phyloP scores from a whole-genome alignment of 768 basidiomycete species.

The Lepiota venenata region DNA sequence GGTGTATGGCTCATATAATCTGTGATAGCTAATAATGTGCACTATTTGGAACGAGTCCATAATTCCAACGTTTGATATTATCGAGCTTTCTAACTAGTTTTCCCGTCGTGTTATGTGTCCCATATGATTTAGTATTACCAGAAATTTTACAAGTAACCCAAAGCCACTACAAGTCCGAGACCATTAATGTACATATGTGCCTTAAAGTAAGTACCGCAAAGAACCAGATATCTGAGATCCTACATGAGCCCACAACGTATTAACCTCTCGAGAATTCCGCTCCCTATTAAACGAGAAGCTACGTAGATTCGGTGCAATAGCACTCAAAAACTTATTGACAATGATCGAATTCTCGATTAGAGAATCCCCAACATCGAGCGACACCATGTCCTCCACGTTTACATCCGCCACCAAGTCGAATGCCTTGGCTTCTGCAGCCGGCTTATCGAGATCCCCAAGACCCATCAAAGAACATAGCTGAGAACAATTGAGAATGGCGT shows the following conservation, averaged over 20 bases:
- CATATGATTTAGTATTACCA: too few species aligned
- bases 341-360: conserved; percentile 1
- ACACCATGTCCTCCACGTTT: background rate
- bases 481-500: background rate
- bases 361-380: background rate
- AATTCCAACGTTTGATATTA: too few species aligned
- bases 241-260: conserved; percentile 4
- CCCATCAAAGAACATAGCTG: background rate
- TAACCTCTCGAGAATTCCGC: background rate
- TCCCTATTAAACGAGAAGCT: background rate
- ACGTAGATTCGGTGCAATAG: background rate
- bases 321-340: background rate
- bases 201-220: too few species aligned
- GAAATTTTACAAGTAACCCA: too few species aligned
- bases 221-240: background rate
- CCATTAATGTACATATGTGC: too few species aligned
- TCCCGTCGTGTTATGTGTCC: too few species aligned
- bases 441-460: background rate
- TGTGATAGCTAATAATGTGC: too few species aligned
- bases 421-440: background rate
- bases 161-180: too few species aligned
- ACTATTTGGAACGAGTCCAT: too few species aligned
- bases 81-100: too few species aligned
- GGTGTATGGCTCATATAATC: too few species aligned
- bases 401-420: background rate